Evolutionary conservation across 345 rosid species (phyloP).

Genomic region (Gossypium turneri): DNA sequence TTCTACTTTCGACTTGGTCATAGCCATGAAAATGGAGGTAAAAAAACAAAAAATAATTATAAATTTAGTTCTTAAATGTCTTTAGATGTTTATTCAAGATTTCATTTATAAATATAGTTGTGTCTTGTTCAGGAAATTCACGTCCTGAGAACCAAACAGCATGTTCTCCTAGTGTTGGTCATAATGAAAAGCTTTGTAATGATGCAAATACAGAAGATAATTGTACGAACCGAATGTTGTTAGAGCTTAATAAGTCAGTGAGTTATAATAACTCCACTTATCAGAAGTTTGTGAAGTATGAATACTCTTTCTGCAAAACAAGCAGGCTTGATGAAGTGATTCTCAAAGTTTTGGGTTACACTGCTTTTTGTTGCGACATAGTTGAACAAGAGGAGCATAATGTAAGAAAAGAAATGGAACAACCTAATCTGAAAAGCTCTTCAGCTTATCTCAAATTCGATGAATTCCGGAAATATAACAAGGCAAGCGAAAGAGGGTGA

Average conservation of each 20-base stretch:
- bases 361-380: conserved; percentile 40
- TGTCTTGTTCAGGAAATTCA: conserved; percentile 31
- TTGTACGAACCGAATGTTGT: conserved; percentile 27
- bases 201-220: conserved; percentile 17
- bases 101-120: background rate
- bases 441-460: conserved; percentile 54
- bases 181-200: conserved; percentile 13
- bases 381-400: conserved; percentile 28
- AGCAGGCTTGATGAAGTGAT: conserved; percentile 45
- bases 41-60: background rate
- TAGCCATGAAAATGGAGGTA: conserved; percentile 62
- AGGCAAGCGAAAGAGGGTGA: conserved; percentile 41
- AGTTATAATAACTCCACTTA: conserved; percentile 31
- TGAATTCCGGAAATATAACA: conserved; percentile 47
- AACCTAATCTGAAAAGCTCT: conserved; percentile 27
- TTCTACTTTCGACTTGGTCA: conserved; percentile 57
- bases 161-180: conserved; percentile 15
- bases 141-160: conserved; percentile 16
- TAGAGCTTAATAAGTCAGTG: conserved; percentile 33
- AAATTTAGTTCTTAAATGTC: no score
- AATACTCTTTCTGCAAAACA: conserved; percentile 33
- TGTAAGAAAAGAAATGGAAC: conserved; percentile 18
- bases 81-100: no score
- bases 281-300: conserved; percentile 29
- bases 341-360: conserved; percentile 39